These are phyloP conservation scores for Colletotrichum acutatum DNA, from an alignment of 2,329 filamentous ascomycete genomes.

Conservation along the genomic window DNA sequence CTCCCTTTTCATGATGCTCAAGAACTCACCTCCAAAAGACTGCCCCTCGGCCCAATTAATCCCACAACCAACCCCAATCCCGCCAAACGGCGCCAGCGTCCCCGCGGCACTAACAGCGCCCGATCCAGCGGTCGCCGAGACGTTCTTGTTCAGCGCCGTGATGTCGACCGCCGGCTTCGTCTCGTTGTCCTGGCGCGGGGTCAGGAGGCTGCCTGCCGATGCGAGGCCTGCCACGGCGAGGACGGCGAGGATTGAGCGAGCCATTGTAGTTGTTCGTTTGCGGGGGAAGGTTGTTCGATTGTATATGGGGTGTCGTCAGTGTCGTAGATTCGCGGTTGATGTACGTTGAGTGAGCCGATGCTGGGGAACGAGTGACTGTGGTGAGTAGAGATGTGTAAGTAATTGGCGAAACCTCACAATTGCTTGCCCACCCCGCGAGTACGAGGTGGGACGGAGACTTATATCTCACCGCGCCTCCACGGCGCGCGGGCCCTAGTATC, in stretches of 20 bases:
- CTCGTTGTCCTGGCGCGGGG: not conserved
- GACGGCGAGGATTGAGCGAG: not conserved
- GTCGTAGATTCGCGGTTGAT: not conserved
- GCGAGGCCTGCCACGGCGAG: slow-evolving; percentile 10
- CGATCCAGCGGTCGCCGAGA: slow-evolving; percentile 11
- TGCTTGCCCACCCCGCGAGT: too few relatives aligned
- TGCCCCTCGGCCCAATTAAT: slow-evolving; percentile 25
- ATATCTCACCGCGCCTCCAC: not conserved
- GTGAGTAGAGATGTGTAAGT: not conserved
- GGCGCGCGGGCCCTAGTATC: too few relatives aligned
- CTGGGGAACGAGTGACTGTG: not conserved
- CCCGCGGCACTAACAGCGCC: slow-evolving; percentile 28
- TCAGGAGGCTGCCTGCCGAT: not conserved
- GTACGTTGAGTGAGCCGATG: not conserved
- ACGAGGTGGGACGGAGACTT: not conserved
- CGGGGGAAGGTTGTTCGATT: too few relatives aligned
- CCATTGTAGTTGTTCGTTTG: not conserved
- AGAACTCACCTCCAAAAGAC: slow-evolving; percentile 26
- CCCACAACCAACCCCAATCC: slow-evolving; percentile 24
- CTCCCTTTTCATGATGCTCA: not conserved
- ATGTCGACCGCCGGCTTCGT: slow-evolving; percentile 6
- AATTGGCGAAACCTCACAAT: not conserved
- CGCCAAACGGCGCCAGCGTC: slow-evolving; percentile 19
- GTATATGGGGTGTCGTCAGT: not conserved
- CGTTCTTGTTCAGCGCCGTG: slow-evolving; percentile 28